Evolutionary conservation across 108 stramenopile species (phyloP), one percentile per base, ranked within the genome.

Genomic region (Licmophora abbreviata): DNA sequence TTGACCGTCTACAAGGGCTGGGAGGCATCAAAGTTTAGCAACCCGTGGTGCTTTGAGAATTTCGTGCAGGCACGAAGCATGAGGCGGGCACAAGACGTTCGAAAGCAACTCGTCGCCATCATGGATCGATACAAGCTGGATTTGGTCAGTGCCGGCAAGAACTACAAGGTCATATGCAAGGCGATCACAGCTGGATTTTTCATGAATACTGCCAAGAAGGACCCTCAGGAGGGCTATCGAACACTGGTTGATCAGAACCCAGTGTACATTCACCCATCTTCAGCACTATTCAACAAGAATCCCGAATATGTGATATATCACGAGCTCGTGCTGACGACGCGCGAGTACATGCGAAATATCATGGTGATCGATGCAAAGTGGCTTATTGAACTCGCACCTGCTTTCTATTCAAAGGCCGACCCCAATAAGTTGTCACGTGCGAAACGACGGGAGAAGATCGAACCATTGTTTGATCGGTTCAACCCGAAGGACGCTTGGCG

Each of bases 281-380:
- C 91, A 6, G 92, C 96, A 5, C 57, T 99, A 22, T 99, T 99
- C 75, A 92, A 97, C 69, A 97, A 97, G 70, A 94, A 93, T 48
- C 98, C 98, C 3, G 96, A 99, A 60, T 97, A 87, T 76, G 89
- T 97, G 18, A 88, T 99, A 44, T 99, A 99, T 63, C 93, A 99
- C 62, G 98, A 99, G 57, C 71, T 99, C 43, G 96, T 99, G 32
- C 60, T 99, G 26, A 99, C 98, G 29, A 95, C 98, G 5, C 97
- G 97, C 68, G 98, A 99, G 68, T 99, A 97, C 79, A 99, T 99
- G 98, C 73, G 98, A 35, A 95, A 95, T 65, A 83, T 96, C 34
- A 89, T 97, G 93, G 90, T 92, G 22, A 95, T 99, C 61, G 98
- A 99, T 76, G 91, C 98, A 17, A 95, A 90, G 55, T 97, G 95